phyloP scores from a whole-genome alignment of 2,329 filamentous ascomycete species.

The Myriosclerotinia duriaeana region DNA sequence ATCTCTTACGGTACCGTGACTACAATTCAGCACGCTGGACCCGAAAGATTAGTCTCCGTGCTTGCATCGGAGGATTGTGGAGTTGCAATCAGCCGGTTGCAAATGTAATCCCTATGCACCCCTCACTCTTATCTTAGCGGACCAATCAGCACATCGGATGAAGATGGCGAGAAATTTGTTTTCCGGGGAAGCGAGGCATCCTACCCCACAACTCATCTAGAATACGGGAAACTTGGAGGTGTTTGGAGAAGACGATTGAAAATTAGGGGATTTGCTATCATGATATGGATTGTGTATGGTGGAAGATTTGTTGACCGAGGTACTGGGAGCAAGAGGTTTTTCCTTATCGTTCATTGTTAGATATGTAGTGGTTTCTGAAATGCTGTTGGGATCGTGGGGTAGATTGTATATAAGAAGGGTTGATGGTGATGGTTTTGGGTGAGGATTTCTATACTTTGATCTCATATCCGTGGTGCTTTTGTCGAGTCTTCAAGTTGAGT shows the following conservation, averaged over 20 bases:
- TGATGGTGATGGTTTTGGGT: neutral
- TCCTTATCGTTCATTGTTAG: neutral
- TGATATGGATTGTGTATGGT: neutral
- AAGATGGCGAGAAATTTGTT: too few relatives aligned
- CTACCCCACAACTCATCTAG: neutral
- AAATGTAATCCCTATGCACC: neutral
- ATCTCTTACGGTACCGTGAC: neutral
- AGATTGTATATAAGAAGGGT: neutral
- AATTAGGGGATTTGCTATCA: too few relatives aligned
- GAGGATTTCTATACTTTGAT: neutral
- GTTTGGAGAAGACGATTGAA: too few relatives aligned
- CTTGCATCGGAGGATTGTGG: neutral
- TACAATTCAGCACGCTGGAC: neutral
- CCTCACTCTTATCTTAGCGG: neutral
- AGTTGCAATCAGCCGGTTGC: too few relatives aligned
- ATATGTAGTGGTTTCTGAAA: neutral
- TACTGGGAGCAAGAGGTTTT: neutral
- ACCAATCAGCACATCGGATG: neutral
- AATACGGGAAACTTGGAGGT: neutral
- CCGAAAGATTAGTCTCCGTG: neutral
- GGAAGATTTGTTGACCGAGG: neutral
- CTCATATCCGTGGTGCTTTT: neutral
- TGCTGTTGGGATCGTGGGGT: neutral
- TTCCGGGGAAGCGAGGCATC: neutral
- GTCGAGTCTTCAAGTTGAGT: neutral